Base-by-base conservation (phyloP, 169 alveolate genomes). In the Cryptosporidium sp. region DNA sequence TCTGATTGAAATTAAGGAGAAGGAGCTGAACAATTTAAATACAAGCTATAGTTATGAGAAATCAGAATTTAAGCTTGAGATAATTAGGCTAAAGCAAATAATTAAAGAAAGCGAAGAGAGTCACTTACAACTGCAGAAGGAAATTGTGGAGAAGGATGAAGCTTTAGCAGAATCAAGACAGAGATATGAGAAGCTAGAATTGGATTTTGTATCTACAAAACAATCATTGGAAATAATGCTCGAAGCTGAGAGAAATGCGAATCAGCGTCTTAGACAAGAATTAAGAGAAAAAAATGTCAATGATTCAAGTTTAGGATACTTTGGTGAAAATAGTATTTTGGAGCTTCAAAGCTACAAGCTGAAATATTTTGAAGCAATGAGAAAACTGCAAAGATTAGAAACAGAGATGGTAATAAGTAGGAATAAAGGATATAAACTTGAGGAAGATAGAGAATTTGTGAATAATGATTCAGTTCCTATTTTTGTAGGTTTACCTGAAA, bases 31-130 rank as follows among this genome's bases (percentile, higher is more conserved):
- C 5, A 65, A 65, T 16, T 33, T 80, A 61, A 80, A 26, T 31
- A 29, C 89, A 43, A 62, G 41, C 18, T 80, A 43, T 62, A 80
- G 89, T 48, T 80, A 62, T 65, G 89, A 80, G 75, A 80, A 80
- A 16, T 59, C 89, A 5, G 80, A 80, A 31, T 50, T 59, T 65
- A 80, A 65, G 52, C 55, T 80, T 23, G 89, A 80, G 74, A 80
- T 80, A n/a, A 62, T 62, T 14, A 29, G 74, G 29, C 70, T 80
- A 8, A 59, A 65, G n/a, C 65, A 80, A 9, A 80, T n/a, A 26
- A 80, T 80, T 33, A 80, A 41, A 31, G 89, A 80, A 35, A 41
- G 50, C 26, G 75, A 80, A 55, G 75, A 62, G 16, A 65, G 75
- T 8, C 59, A 62, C 74, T 29, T 65, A 31, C 7, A 23, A 29